Conservation (phyloP, 257 asterid species). For the Salvia splendens region DNA sequence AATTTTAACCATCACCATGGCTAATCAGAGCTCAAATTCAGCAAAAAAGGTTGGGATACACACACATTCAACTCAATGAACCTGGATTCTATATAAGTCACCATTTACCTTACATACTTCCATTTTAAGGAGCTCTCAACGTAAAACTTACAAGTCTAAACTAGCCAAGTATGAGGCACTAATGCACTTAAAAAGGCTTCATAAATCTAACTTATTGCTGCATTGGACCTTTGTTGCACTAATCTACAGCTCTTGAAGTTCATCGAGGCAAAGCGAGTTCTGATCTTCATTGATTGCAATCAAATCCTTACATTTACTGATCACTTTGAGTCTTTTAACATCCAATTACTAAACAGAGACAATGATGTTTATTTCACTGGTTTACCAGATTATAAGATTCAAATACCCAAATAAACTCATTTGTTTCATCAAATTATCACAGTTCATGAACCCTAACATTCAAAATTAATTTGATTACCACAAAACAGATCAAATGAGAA, state of each 20-base stretch:
- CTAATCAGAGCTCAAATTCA: neutral
- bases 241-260: neutral
- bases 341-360: neutral
- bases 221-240: neutral
- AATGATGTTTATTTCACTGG: neutral
- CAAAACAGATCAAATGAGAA: neutral
- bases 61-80: neutral
- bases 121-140: neutral
- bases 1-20: neutral
- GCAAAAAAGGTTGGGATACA: neutral
- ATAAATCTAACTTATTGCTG: neutral
- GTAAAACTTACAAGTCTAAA: neutral
- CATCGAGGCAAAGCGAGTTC: neutral
- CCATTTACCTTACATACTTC: neutral
- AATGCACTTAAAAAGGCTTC: neutral
- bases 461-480: constrained; percentile 6
- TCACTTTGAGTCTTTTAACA: neutral
- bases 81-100: neutral
- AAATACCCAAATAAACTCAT: neutral
- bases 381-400: neutral
- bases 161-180: neutral
- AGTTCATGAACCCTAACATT: constrained; percentile 1
- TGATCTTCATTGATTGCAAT: neutral
- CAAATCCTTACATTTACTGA: neutral
- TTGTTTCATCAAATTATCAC: neutral